Base-by-base conservation (phyloP, 208 protist genomes). In the Leptomonas pyrrhocoris region DNA sequence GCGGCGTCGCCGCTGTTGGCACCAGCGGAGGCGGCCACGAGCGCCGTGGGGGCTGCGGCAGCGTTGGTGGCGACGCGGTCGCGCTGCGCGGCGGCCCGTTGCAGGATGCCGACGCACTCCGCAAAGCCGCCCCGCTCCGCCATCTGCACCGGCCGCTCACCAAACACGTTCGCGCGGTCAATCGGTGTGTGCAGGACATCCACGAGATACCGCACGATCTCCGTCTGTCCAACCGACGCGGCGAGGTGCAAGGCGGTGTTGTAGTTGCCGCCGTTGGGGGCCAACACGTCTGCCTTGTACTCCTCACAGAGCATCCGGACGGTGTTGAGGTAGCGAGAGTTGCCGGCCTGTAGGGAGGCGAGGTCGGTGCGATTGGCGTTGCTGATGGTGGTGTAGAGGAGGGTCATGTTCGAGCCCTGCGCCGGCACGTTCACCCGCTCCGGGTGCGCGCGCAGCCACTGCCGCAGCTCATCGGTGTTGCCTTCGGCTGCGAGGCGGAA, bases 221-320 rank as follows among this genome's bases (percentile, higher is more conserved):
- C 49, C 1, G 61, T 64, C 21, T 71, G 58, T 11, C 75, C 75
- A 1, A 67, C 57, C 1, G 68, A 49, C 6, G 79, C 84, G 16
- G 82, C 79, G 18, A 79, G 54, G 73, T 92, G 86, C 36, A 90
- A 48, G 50, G 72, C 70, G 21, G 85, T 92, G 65, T 85, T 79
- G 49, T 45, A 30, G n/a, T 64, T 69, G 9, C 77, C 86, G 2
- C 83, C 84, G 57, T 86, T 86, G 6, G 84, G 73, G 18, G 80
- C 77, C 30, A 60, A 54, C 7, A 72, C 46, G 46, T 94, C 86
- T 0, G 89, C 89, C 21, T 67, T 61, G 62, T 90, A 94, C 73
- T 94, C 86, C 25, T 77, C 71, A 13, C 83, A 80, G 28, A 94
- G 62, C 81, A 94, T 84, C 13, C 61, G 63, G 8, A 90, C 74